phyloP scores from a whole-genome alignment of 805 yeast genomes.

The Wickerhamiella azyma region DNA sequence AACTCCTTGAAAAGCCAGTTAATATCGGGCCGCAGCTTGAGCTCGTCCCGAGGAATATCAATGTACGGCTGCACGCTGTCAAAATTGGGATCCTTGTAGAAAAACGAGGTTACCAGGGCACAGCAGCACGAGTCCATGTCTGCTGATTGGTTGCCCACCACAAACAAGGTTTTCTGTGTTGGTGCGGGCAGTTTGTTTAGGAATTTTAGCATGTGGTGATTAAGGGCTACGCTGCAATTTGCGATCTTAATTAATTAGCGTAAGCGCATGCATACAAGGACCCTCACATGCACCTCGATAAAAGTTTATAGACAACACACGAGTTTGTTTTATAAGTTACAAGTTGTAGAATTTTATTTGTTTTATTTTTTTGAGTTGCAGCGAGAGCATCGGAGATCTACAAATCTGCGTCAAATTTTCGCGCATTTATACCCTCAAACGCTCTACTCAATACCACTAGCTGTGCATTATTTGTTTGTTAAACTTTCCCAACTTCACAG shows the following conservation, averaged over 20 bases:
- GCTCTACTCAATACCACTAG: too few relatives aligned
- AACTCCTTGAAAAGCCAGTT: conserved; percentile 36
- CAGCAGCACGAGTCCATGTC: conserved; percentile 79
- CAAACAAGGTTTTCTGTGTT: conserved; percentile 25
- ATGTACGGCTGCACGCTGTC: conserved; percentile 50
- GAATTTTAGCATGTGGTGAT: conserved; percentile 1
- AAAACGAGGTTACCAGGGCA: conserved; percentile 59
- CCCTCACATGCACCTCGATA: too few relatives aligned
- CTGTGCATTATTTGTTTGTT: too few relatives aligned
- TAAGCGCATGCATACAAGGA: background rate
- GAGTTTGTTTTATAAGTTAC: too few relatives aligned
- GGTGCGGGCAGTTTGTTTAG: conserved; percentile 5
- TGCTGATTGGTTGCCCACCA: conserved; percentile 75
- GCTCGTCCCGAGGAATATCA: conserved; percentile 55
- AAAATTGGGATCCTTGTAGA: conserved; percentile 23
- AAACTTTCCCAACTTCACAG: too few relatives aligned
- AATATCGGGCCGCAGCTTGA: conserved; percentile 60
- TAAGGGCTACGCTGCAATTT: too few relatives aligned
- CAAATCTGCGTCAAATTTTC: too few relatives aligned
- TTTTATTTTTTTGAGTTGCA: too few relatives aligned
- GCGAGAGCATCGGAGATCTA: too few relatives aligned
- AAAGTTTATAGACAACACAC: too few relatives aligned
- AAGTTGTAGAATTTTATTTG: too few relatives aligned
- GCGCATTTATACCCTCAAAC: too few relatives aligned
- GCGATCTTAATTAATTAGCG: background rate